Evolutionary conservation across 176 grass and related monocot genomes (phyloP).

Genomic region (Oryza longistaminata): DNA sequence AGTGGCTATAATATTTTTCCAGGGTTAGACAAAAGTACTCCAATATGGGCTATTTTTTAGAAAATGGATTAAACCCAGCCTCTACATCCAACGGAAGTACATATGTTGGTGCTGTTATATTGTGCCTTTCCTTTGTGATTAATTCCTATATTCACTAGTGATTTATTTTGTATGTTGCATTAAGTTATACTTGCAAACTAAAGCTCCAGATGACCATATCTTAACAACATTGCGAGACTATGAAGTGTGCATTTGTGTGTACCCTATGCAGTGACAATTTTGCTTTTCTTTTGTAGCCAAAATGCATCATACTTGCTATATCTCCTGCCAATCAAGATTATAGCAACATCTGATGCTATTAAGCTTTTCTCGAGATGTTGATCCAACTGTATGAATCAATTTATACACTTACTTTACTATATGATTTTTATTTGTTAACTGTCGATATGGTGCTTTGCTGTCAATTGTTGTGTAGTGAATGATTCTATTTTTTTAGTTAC

Average conservation of each 20-base stretch:
- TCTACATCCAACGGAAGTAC: too few relatives aligned
- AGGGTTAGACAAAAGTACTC: background rate
- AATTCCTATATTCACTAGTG: background rate
- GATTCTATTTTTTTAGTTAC: background rate
- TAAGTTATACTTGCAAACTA: background rate
- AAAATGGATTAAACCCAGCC: too few relatives aligned
- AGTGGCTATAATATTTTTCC: background rate
- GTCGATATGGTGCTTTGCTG: background rate
- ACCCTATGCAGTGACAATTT: background rate
- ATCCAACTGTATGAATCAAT: conserved; percentile 66
- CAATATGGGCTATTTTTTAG: background rate
- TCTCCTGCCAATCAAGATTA: conserved; percentile 97
- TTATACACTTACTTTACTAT: conserved; percentile 9
- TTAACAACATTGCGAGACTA: background rate
- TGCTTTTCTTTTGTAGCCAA: conserved; percentile 62
- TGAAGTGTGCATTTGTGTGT: background rate
- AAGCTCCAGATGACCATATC: background rate
- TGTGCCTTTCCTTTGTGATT: background rate
- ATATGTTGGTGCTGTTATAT: background rate
- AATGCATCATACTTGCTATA: conserved; percentile 84
- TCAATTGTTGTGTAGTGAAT: conserved; percentile 15
- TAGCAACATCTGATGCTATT: conserved; percentile 97
- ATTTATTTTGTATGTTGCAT: conserved; percentile 24
- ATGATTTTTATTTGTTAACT: conserved; percentile 10
- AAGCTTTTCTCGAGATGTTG: conserved; percentile 88